Percentiles rank a stretch among this genome's conserved stretches.
Evolutionary conservation across 345 rosid genomes (phyloP).

Genomic region (Geranium brycei): DNA sequence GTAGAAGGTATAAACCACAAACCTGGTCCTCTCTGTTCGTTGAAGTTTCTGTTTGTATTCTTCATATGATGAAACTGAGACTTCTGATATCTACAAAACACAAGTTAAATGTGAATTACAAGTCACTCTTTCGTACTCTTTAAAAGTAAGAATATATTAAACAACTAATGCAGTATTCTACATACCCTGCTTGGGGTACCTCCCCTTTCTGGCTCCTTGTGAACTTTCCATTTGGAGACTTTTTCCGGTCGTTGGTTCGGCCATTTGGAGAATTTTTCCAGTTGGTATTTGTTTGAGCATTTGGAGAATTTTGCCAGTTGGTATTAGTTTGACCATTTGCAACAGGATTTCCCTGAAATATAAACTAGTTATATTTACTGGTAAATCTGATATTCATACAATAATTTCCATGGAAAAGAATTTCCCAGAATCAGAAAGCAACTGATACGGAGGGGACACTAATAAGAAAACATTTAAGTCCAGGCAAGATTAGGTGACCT

Average conservation of each 20-base stretch:
- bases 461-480: not conserved
- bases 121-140: not conserved
- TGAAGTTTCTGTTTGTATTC: constrained; percentile 38
- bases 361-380: constrained; percentile 1
- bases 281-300: not conserved
- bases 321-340: constrained; percentile 8
- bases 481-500: not conserved
- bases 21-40: constrained; percentile 41
- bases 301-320: not conserved
- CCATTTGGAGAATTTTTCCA: not conserved
- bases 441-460: not conserved
- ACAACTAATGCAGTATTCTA: constrained; percentile 6
- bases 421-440: not conserved
- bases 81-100: constrained; percentile 36
- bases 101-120: constrained; percentile 13
- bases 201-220: constrained; percentile 20
- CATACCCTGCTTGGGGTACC: constrained; percentile 33
- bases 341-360: constrained; percentile 28
- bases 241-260: constrained; percentile 17
- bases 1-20: constrained; percentile 10
- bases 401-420: not conserved
- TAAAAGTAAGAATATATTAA: constrained; percentile 1
- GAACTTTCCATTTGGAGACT: constrained; percentile 24
- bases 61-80: constrained; percentile 31
- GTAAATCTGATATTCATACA: not conserved